Evolutionary conservation across 306 rosid genomes (phyloP), one percentile per base, ranked within the genome.

Genomic region (Pterocarpus macrocarpus): DNA sequence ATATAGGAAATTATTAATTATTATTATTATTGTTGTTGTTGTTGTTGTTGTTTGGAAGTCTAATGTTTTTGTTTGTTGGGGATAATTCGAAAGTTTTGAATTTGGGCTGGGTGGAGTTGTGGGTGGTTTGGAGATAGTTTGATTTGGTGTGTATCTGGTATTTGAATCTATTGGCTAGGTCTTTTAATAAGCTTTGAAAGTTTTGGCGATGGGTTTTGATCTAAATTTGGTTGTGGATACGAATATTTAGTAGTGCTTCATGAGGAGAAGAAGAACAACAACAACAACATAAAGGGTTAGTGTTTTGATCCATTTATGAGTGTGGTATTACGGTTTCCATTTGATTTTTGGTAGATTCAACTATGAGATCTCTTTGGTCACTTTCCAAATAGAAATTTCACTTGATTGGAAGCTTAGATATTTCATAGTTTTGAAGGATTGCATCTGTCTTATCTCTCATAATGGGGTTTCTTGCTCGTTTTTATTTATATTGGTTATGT

Each of bases 41-140:
- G 28, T 22, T 22, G 28, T 22, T 22, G 28, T 22, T 22, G 28
- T 22, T 22, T 22, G 28, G 28, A 22, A 22, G 28, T 22, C 28
- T 22, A 22, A 22, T 22, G 28, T 22, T 75, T 73, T 41, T 53
- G 73, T 81, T 70, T 53, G 8, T 52, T 45, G 56, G 74, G 57
- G 52, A 43, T 53, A 41, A 15, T 36, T 77, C 76, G 57, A 38
- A 75, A 71, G 59, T 75, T 71, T 78, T 11, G 44, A 70, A 69
- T 85, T 76, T 76, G 49, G 70, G 63, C 3, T 35, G 69, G 64
- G 39, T 8, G 45, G 15, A 73, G 50, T 35, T n/a, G 0, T 8
- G 36, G 38, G 22, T 64, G 50, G 17, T 50, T 79, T 75, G 38
- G 16, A n/a, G 56, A 30, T 77, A 69, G 49, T 32, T 70, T 73